Conservation (phyloP, 352 stramenopile genomes). For the Phytophthora nicotianae region DNA sequence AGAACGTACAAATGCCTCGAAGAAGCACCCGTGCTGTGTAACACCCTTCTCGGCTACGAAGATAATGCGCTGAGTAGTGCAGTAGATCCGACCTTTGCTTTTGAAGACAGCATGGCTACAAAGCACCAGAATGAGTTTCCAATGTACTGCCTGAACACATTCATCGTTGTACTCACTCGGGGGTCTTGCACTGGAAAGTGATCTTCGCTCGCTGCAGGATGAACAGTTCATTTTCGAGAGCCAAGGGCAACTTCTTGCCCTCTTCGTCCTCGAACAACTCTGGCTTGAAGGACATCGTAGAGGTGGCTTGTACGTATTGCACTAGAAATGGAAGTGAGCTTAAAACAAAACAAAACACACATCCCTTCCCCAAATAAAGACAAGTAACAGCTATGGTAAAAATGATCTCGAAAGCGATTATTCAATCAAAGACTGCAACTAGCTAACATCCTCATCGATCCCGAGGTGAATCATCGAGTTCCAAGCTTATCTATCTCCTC, state of each 20-base stretch:
- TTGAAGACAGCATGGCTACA: slow-evolving; percentile 56
- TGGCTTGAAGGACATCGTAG: slow-evolving; percentile 71
- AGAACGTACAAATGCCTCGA: slow-evolving; percentile 71
- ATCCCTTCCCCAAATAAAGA: slow-evolving; percentile 27
- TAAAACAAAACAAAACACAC: too few relatives aligned
- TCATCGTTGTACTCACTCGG: slow-evolving; percentile 43
- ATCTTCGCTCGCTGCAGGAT: slow-evolving; percentile 83
- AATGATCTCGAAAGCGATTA: slow-evolving; percentile 7
- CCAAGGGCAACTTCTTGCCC: slow-evolving; percentile 75
- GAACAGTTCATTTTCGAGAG: slow-evolving; percentile 83
- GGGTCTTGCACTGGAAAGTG: slow-evolving; percentile 71
- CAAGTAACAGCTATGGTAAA: slow-evolving; percentile 30
- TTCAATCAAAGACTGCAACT: too few relatives aligned
- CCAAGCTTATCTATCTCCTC: slow-evolving; percentile 1
- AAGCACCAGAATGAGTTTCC: background rate
- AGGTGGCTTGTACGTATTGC: background rate
- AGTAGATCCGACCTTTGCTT: slow-evolving; percentile 83
- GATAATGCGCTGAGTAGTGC: slow-evolving; percentile 85
- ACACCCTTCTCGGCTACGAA: slow-evolving; percentile 79
- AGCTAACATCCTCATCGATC: too few relatives aligned
- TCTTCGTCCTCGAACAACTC: slow-evolving; percentile 73
- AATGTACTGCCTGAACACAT: background rate
- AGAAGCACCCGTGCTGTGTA: slow-evolving; percentile 68
- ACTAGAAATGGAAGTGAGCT: slow-evolving; percentile 10
- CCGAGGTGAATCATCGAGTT: slow-evolving; percentile 1